Evolutionary conservation across 2,329 filamentous ascomycete genomes (phyloP), one percentile per base, ranked within the genome.

Genomic region (Acephala macrosclerotiorum): DNA sequence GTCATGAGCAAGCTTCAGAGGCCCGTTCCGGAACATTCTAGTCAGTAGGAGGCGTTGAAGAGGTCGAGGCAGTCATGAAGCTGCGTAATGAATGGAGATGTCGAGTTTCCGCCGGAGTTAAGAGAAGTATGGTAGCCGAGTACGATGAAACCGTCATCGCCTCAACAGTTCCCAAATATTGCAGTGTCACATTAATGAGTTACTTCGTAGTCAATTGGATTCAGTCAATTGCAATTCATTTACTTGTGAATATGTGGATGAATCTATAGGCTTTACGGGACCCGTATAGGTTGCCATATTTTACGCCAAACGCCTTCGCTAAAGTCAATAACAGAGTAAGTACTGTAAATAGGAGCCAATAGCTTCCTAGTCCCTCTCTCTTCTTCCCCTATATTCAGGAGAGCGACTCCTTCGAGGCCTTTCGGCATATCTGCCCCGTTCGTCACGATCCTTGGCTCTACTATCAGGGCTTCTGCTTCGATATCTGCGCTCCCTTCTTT

Each of bases 381-480:
- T 60, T 35, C 62, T 59, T 18, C 64, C 58, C 58, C 61, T 64
- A 40, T 45, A 26, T 20, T 62, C 59, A 25, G 70, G 70, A 29
- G 70, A 73, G 35, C 64, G 65, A 55, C 67, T 73, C 60, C 67
- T 66, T 61, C 68, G 55, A 51, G 64, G 36, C 16, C 68, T 61
- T 14, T 68, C 63, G n/a, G 40, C 33, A 29, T 67, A 62, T 42
- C 64, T 63, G 49, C 66, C 78, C 70, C 18, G 69, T 63, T 51
- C 72, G 74, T 12, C 68, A 18, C 49, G 49, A 18, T 29, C 58
- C 58, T 73, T 72, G n/a, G 68, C 64, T 49, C 72, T 70, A 25
- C 49, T 25, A 29, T 76, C 72, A 8, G 72, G 70, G 63, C 75
- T 77, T 62, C 73, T 68, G 58, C 70, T 77, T 66, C 75, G 71